Conservation (phyloP, 805 yeast genomes). For the Pichia heedii region DNA sequence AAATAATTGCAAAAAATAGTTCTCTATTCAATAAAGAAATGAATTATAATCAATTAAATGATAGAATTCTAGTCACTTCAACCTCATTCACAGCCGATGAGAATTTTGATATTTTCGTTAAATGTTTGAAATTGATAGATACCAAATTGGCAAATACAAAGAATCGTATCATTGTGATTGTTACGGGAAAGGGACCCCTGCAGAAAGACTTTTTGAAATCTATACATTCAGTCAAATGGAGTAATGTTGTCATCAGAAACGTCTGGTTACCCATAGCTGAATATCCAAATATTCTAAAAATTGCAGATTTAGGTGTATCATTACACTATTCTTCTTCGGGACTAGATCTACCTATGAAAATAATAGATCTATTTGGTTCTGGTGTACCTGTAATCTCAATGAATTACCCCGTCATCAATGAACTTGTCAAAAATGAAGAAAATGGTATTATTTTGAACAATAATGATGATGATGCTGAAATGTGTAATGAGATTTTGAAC, state of each 20-base stretch:
- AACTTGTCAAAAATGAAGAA: slow-evolving; percentile 56
- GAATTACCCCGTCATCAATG: slow-evolving; percentile 66
- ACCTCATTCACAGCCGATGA: slow-evolving; percentile 97
- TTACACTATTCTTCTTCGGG: slow-evolving; percentile 91
- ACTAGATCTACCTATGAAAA: slow-evolving; percentile 93
- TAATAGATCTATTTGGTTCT: slow-evolving; percentile 91
- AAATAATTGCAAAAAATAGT: slow-evolving; percentile 29
- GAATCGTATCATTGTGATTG: slow-evolving; percentile 54
- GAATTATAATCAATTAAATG: slow-evolving; percentile 24
- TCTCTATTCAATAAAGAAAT: slow-evolving; percentile 22
- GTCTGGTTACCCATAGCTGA: slow-evolving; percentile 75
- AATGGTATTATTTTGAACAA: slow-evolving; percentile 58
- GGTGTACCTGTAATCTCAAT: slow-evolving; percentile 87
- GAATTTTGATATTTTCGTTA: slow-evolving; percentile 61
- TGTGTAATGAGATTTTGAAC: slow-evolving; percentile 33
- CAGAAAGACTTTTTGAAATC: slow-evolving; percentile 34
- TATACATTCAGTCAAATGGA: slow-evolving; percentile 23
- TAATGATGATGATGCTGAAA: slow-evolving; percentile 30
- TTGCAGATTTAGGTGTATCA: slow-evolving; percentile 84
- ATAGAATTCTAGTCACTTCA: slow-evolving; percentile 69
- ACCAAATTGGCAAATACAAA: slow-evolving; percentile 16
- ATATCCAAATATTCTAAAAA: slow-evolving; percentile 65
- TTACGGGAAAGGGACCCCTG: slow-evolving; percentile 96
- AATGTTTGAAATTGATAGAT: slow-evolving; percentile 60
- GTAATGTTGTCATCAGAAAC: slow-evolving; percentile 46